Conservation (phyloP, 176 grass and related monocot species). For the Oropetium thomaeum region DNA sequence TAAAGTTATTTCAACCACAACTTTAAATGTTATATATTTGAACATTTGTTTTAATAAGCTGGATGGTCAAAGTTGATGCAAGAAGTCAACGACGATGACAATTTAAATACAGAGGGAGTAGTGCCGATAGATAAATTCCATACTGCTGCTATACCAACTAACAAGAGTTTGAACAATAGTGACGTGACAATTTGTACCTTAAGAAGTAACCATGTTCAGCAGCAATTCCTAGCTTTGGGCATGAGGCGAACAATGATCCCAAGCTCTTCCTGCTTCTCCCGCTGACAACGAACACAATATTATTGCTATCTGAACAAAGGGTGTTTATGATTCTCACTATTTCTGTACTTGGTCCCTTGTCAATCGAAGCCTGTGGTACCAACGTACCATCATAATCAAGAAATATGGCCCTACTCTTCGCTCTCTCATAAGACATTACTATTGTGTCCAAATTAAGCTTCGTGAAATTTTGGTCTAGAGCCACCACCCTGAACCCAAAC, state of each 20-base stretch:
- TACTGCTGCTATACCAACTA: background rate
- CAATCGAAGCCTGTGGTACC: conserved; percentile 53
- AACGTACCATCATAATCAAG: conserved; percentile 90
- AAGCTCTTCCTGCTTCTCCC: conserved; percentile 58
- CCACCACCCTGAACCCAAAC: conserved; percentile 90
- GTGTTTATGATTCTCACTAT: conserved; percentile 63
- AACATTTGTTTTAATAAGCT: too few relatives aligned
- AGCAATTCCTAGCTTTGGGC: conserved; percentile 67
- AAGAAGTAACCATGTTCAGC: conserved; percentile 84
- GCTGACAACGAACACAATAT: conserved; percentile 68
- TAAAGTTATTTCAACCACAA: too few relatives aligned
- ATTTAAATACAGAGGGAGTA: too few relatives aligned
- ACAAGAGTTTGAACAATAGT: background rate
- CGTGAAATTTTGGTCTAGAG: conserved; percentile 70
- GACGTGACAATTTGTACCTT: conserved; percentile 44
- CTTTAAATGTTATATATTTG: too few relatives aligned
- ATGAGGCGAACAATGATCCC: conserved; percentile 54
- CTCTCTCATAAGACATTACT: conserved; percentile 61
- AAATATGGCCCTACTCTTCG: conserved; percentile 68
- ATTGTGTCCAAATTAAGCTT: conserved; percentile 81
- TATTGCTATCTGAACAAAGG: conserved; percentile 61
- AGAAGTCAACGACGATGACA: too few relatives aligned
- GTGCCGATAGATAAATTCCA: background rate
- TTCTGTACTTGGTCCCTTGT: conserved; percentile 55
- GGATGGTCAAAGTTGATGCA: too few relatives aligned